These are phyloP conservation scores for Smittium mucronatum DNA, from an alignment of 371 early-diverging fungal species.

Conservation along the genomic window DNA sequence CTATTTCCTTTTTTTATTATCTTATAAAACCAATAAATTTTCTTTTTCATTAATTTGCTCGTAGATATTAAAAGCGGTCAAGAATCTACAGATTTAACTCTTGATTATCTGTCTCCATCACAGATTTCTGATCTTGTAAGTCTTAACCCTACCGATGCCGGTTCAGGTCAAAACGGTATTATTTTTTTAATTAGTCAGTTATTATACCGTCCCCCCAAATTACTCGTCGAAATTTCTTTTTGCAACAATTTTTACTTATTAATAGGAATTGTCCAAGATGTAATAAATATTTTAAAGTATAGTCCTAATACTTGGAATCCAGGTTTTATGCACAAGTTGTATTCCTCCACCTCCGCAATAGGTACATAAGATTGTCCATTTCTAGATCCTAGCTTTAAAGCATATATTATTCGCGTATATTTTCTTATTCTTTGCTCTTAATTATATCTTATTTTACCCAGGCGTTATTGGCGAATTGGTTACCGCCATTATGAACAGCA, in stretches of 20 bases:
- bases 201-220: not conserved
- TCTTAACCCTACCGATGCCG: not conserved
- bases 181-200: not conserved
- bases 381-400: too few relatives aligned
- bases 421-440: too few relatives aligned
- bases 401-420: too few relatives aligned
- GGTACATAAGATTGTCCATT: not conserved
- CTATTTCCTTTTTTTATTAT: too few relatives aligned
- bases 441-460: too few relatives aligned
- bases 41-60: not conserved
- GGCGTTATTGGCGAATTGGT: slow-evolving; percentile 66
- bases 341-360: slow-evolving; percentile 65
- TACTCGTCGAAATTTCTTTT: not conserved
- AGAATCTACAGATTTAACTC: not conserved
- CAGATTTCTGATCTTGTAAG: not conserved
- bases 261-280: not conserved
- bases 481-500: slow-evolving; percentile 61
- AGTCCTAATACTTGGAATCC: slow-evolving; percentile 44
- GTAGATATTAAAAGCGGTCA: slow-evolving; percentile 1
- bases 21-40: too few relatives aligned
- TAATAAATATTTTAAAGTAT: slow-evolving; percentile 1
- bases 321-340: slow-evolving; percentile 73
- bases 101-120: not conserved
- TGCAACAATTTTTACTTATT: not conserved
- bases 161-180: not conserved